Percentiles rank a stretch among this genome's conserved stretches.
Conservation (phyloP, 805 yeast species). For the Sporopachydermia quercuum region DNA sequence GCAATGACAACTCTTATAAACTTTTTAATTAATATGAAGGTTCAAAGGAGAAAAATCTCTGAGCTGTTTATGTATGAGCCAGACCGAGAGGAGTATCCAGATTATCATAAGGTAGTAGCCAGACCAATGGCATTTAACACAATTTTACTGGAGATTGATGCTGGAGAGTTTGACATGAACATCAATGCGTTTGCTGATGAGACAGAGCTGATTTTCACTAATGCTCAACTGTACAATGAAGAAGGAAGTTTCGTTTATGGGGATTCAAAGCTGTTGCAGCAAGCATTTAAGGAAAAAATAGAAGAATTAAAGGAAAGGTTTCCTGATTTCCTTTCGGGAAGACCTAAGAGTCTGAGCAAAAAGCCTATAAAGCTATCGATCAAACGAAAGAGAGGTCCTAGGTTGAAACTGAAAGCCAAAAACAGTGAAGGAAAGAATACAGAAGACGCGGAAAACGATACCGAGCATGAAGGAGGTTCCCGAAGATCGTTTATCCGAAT, state of each 20-base stretch:
- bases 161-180: slow-evolving; percentile 32
- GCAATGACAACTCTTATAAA: slow-evolving; percentile 15
- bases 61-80: slow-evolving; percentile 70
- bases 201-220: slow-evolving; percentile 49
- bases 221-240: slow-evolving; percentile 69
- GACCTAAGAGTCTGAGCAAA: neutral
- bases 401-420: slow-evolving; percentile 3
- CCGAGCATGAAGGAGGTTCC: slow-evolving; percentile 4
- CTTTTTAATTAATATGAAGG: slow-evolving; percentile 28
- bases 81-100: slow-evolving; percentile 57
- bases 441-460: slow-evolving; percentile 2
- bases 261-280: slow-evolving; percentile 51
- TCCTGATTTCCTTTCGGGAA: slow-evolving; percentile 2
- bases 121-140: slow-evolving; percentile 60
- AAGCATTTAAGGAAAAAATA: slow-evolving; percentile 30
- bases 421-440: neutral
- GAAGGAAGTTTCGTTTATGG: slow-evolving; percentile 55
- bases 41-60: slow-evolving; percentile 35
- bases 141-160: slow-evolving; percentile 36
- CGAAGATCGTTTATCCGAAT: slow-evolving; percentile 12
- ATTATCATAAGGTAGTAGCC: slow-evolving; percentile 58
- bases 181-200: slow-evolving; percentile 47
- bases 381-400: slow-evolving; percentile 1
- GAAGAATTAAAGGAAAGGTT: slow-evolving; percentile 13
- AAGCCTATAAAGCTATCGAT: neutral